Base-by-base conservation (phyloP, 768 basidiomycete species). In the Daedalea quercina region DNA sequence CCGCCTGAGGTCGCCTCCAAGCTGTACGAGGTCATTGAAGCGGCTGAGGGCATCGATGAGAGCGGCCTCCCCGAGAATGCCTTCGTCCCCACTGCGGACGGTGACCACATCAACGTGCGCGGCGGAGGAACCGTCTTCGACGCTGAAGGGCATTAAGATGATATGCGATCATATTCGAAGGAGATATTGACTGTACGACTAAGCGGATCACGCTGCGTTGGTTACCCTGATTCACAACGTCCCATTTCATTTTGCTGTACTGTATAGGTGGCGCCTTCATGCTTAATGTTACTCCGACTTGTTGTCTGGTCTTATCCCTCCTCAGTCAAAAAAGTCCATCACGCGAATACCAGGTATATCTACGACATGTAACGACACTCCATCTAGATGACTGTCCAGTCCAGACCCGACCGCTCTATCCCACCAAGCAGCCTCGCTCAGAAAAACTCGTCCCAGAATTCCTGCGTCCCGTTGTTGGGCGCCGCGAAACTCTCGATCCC, bases 1-100 rank as follows among this genome's bases (percentile, higher is more conserved):
- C 90, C 95, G n/a, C 95, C 96, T 0, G 95, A 98, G 71, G 91
- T 95, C 52, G 94, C 94, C 1, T 90, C 88, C 28, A 78, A 78
- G 57, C 67, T 97, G 58, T 98, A 98, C 69, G 95, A 98, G 66
- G 86, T 97, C 63, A 95, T 99, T 60, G 95, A 98, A 71, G 88
- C 91, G 31, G 92, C 92, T 8, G 94, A 94, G 69, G 94, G 94
- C 31, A 72, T 95, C 45, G 94, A 96, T 65, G 94, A 96, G 72
- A 72, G 74, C 0, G 84, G 84, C 2, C 70, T 95, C 20, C 93
- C 94, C 0, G 79, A 87, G 22, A 73, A 78, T 24, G 79, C 90
- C 2, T 96, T 91, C 65, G 82, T 94, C 24, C 94, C 94, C 0
- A 74, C 78, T 31, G 71, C 76, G 11, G 70, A 70, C 1, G 81